Evolutionary conservation across 257 asterid genomes (phyloP), one percentile per base, ranked within the genome.

Genomic region (Paraleonurus japonicus): DNA sequence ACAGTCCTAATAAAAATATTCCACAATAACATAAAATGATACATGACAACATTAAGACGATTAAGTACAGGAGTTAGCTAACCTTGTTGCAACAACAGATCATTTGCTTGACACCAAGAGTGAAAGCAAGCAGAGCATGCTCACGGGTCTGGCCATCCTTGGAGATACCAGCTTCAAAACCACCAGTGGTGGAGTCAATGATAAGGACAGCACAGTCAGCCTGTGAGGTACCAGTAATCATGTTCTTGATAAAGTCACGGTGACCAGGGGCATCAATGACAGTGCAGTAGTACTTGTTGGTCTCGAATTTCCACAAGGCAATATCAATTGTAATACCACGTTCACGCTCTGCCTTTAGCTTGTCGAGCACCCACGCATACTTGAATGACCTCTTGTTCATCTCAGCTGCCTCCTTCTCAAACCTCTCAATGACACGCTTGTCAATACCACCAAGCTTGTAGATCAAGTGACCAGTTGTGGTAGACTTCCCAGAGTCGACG

Each of bases 71-170:
- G 7, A 50, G 11, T 15, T 0, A 2, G 13, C 35, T 45, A 23
- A 87, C 96, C 94, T 89, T 89, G 90, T 89, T 89, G 53, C 96
- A 89, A 73, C 96, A 89, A 57, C 96, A 87, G 15, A 89, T 87
- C 96, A 89, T 89, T 71, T 89, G 96, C 85, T 73, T 87, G 41
- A 89, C 96, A 61, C 96, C 94, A 19, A 89, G 96, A 27, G 96
- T 89, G 80, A 89, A 89, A 62, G 96, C 94, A 73, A 89, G 92
- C 67, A 89, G 62, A 0, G 96, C 96, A 37, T 89, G 96, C 85
- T 89, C 96, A 73, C 96, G 92, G 62, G 96, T 89, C 87, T 89
- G 96, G 11, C 96, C 96, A 41, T 87, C 96, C 90, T 89, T 89
- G 15, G 96, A 89, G 43, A 89, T 89, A 76, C 96, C 94, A 59